phyloP scores from a whole-genome alignment of 2,329 filamentous ascomycete species.

The Aspergillus fumigatiaffinis region DNA sequence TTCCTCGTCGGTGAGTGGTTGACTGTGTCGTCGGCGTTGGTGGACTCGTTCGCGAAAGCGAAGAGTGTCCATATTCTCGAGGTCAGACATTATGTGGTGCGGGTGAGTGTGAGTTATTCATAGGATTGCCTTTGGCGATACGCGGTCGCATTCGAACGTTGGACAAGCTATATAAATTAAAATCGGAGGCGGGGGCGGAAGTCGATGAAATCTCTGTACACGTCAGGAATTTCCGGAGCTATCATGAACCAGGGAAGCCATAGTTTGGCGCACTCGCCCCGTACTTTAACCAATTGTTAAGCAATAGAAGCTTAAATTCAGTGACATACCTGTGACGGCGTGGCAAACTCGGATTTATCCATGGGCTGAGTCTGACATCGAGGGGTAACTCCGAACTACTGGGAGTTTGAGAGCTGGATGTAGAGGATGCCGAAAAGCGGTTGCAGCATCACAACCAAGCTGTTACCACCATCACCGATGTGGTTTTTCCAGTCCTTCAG shows the following conservation, averaged over 20 bases:
- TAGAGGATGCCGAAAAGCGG: no score
- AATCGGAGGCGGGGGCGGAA: background rate
- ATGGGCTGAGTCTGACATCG: no score
- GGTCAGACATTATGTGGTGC: background rate
- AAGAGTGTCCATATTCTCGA: slow-evolving; percentile 7
- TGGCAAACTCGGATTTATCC: background rate
- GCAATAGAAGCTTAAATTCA: background rate
- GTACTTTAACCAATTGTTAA: background rate
- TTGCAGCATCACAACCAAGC: no score
- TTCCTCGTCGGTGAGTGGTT: slow-evolving; percentile 13
- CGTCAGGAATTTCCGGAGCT: background rate
- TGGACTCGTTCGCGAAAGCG: slow-evolving; percentile 8
- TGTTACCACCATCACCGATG: no score
- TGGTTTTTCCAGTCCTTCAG: no score
- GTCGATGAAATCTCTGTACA: background rate
- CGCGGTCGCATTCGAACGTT: background rate
- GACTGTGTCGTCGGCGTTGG: slow-evolving; percentile 1
- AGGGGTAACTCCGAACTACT: no score
- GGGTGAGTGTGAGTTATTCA: no score
- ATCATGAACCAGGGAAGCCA: background rate
- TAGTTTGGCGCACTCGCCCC: background rate
- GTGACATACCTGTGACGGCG: background rate
- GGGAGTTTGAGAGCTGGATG: no score
- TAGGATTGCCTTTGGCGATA: no score
- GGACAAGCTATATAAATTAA: background rate